phyloP scores from a whole-genome alignment of 2,329 filamentous ascomycete species.

The Botrytis aclada region DNA sequence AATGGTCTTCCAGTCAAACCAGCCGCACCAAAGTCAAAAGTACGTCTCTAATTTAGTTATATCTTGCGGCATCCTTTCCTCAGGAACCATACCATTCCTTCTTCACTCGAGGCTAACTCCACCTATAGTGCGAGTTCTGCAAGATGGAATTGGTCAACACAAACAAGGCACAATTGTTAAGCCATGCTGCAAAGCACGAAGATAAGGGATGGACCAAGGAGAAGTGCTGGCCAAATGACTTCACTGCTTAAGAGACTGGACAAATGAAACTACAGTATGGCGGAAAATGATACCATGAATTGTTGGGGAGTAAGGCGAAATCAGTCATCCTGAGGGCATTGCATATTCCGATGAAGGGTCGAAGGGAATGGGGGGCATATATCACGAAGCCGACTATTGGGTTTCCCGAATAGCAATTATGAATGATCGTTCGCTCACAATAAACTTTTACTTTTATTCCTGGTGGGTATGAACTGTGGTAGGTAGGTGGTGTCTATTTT shows the following conservation, averaged over 20 bases:
- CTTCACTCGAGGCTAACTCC: not conserved
- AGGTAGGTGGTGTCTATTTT: not conserved
- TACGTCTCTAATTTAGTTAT: slow-evolving; percentile 32
- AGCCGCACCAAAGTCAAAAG: slow-evolving; percentile 50
- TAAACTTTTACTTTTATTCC: not conserved
- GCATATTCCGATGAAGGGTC: slow-evolving; percentile 10
- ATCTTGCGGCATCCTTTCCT: not conserved
- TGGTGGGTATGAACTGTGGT: not conserved
- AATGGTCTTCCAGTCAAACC: slow-evolving; percentile 55
- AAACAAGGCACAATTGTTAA: slow-evolving; percentile 50
- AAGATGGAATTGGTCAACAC: slow-evolving; percentile 51
- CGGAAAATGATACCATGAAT: slow-evolving; percentile 14
- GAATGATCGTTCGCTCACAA: slow-evolving; percentile 7
- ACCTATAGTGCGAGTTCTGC: slow-evolving; percentile 48
- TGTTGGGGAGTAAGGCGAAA: slow-evolving; percentile 17
- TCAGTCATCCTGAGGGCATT: slow-evolving; percentile 9
- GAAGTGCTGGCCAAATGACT: slow-evolving; percentile 56
- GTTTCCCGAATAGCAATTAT: slow-evolving; percentile 1
- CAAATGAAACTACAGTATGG: not conserved
- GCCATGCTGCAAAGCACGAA: slow-evolving; percentile 52
- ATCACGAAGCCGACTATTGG: not conserved
- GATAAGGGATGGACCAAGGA: slow-evolving; percentile 52
- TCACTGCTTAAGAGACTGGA: slow-evolving; percentile 27
- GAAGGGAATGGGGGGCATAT: not conserved
- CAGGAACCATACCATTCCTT: too few species aligned